Base-by-base conservation (phyloP, 345 rosid genomes). In the Rhodomyrtus tomentosa region DNA sequence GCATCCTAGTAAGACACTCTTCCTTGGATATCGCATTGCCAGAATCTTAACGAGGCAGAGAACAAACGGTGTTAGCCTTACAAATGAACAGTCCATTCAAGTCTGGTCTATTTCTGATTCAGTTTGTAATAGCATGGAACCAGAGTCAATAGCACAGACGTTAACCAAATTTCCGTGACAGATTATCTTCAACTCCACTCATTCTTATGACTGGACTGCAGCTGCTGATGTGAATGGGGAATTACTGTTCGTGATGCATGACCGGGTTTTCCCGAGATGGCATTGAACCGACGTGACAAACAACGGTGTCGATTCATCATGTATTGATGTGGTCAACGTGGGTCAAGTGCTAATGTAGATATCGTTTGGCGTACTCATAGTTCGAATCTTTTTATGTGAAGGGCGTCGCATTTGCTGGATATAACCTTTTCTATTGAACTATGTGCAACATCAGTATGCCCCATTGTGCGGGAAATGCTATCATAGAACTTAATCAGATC, bases 1-100 rank as follows among this genome's bases (percentile, higher is more conserved):
- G 82, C 89, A 88, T 21, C 89, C 89, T 18, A 82, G 82, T 22
- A 87, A 73, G 27, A 88, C 86, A 50, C 76, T 81, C 62, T 73
- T 87, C 87, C 87, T 87, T 27, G 87, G 89, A 74, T 87, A 80
- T 12, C 85, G 89, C 89, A 87, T 87, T 5, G 87, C 89, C 89
- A 85, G 55, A 82, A 87, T 85, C 89, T 68, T 32, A 32, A 5
- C 12, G 32, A 68, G 1, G 24, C 42, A 68, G 76, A 62, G 22
- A 16, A 68, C 42, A 68, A 68, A 68, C 40, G 24, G 42, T 32
- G 76, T 68, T 32, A 62, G 22, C 76, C 38, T 62, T 38, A 16
- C 24, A 32, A 59, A 8, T 32, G 76, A 62, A 62, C 74, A 5
- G 22, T 62, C 11, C 74, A 62, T 29, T 29, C 40, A 29, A 1